phyloP scores from a whole-genome alignment of 179 eudicot species.

The Gypsophila paniculata region DNA sequence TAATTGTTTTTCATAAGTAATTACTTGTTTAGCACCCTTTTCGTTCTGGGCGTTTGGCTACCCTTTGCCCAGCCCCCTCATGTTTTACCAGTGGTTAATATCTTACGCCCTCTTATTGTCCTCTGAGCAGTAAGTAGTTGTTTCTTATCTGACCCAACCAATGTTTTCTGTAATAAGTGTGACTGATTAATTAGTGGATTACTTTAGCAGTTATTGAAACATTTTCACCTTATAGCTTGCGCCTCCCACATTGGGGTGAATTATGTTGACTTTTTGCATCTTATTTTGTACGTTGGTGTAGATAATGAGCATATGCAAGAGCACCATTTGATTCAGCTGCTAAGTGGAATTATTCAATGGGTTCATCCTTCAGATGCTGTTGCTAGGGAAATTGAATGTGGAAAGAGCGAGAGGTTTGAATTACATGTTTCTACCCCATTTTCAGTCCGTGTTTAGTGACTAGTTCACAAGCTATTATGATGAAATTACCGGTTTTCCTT shows the following conservation, averaged over 20 bases:
- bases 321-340: constrained; percentile 67
- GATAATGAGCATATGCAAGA: constrained; percentile 65
- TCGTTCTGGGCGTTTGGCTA: no score
- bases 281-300: constrained; percentile 28
- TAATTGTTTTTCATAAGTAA: no score
- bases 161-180: neutral
- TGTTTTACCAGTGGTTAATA: no score
- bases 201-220: neutral
- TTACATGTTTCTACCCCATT: constrained; percentile 8
- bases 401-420: constrained; percentile 88
- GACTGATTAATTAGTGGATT: neutral
- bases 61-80: no score
- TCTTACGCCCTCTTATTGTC: no score
- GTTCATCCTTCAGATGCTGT: constrained; percentile 76
- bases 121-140: neutral
- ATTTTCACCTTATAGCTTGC: neutral
- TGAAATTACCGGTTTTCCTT: neutral
- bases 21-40: no score
- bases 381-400: constrained; percentile 58
- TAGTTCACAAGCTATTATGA: constrained; percentile 1
- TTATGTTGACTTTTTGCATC: constrained; percentile 8
- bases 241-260: neutral
- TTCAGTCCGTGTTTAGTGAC: neutral
- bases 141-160: neutral
- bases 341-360: constrained; percentile 81